Evolutionary conservation across 331 rosid genomes (phyloP), one percentile per base, ranked within the genome.

Genomic region (Phaseolus coccineus): DNA sequence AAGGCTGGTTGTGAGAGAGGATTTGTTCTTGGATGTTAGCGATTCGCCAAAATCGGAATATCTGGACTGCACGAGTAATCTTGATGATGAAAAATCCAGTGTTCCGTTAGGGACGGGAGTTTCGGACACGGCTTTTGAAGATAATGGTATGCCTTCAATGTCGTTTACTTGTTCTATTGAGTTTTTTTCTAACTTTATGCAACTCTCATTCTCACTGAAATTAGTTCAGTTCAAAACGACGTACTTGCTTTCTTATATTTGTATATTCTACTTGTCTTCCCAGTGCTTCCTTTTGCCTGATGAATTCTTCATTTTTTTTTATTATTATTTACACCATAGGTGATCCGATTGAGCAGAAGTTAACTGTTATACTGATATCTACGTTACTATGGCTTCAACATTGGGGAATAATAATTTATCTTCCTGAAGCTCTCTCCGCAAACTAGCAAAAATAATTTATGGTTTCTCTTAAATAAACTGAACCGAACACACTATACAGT

Each of bases 1-100:
- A 7, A 93, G 85, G 80, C 80, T 93, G 39, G 77, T 82, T 24
- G 65, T 84, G 74, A 80, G 89, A 85, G 93, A 84, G 79, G 97
- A 84, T 28, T 55, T 76, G 39, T 27, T 84, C 30, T 48, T 74
- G 33, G 91, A 83, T 79, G 91, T 85, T 25, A 77, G 85, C 64
- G 46, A 71, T 4, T 89, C 89, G 11, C 86, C 87, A 1, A 86
- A 88, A 68, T 77, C 90, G 4, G 68, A 81, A 47, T 71, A 37
- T 42, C 27, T 77, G 77, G 88, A 82, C 8, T 67, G 69, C 63
- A 37, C 77, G 10, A 71, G 69, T 61, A 57, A 61, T 47, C 73
- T 79, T 71, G 85, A 80, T 80, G 78, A 83, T 52, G 52, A 39
- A 69, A 76, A 83, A 14, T 46, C 86, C 51, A 28, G 37, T 73